Conservation (phyloP, 176 grass and related monocot species). For the Aegilops bicornis region DNA sequence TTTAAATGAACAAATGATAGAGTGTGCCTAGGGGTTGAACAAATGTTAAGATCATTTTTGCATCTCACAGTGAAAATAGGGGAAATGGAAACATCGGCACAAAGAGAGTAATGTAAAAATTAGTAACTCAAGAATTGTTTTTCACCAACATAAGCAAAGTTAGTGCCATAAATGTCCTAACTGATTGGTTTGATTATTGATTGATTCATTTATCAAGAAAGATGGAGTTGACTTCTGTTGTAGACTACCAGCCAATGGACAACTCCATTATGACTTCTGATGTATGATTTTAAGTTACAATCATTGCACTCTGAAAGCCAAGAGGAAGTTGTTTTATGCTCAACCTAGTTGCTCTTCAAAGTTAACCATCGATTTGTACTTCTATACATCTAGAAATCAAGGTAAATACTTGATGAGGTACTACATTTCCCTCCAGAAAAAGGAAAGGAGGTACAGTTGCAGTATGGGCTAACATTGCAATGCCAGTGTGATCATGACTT, state of each 20-base stretch:
- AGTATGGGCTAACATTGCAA: not conserved
- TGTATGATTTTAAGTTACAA: not conserved
- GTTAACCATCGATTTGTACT: not conserved
- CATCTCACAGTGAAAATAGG: not conserved
- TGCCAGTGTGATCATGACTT: not conserved
- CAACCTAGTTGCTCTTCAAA: not conserved
- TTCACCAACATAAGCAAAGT: not conserved
- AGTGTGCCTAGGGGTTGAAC: not conserved
- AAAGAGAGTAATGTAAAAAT: not conserved
- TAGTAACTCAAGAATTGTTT: not conserved
- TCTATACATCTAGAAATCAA: not conserved
- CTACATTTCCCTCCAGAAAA: not conserved
- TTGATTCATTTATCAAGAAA: not conserved
- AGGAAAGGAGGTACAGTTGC: not conserved
- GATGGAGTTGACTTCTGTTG: not conserved
- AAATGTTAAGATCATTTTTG: not conserved
- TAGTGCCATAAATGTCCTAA: constrained; percentile 5
- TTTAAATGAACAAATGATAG: not conserved
- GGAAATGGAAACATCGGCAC: not conserved
- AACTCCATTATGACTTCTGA: constrained; percentile 3
- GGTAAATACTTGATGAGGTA: not conserved
- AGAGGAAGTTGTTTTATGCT: not conserved
- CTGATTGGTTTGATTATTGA: not conserved
- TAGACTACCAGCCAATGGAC: not conserved
- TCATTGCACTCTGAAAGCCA: not conserved